Base-by-base conservation (phyloP, 371 early-diverging fungal species). In the Funneliformis caledonium region DNA sequence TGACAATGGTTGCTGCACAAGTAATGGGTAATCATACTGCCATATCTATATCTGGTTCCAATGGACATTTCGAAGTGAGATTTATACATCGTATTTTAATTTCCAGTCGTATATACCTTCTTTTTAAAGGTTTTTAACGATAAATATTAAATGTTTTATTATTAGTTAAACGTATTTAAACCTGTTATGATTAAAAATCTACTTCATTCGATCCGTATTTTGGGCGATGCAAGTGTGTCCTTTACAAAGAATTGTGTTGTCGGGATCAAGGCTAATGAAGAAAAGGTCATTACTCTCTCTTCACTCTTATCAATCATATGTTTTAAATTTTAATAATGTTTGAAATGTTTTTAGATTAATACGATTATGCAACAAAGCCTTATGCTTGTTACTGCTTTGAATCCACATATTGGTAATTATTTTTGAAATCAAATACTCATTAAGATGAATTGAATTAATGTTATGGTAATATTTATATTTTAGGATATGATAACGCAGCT, bases 1-100 rank as follows among this genome's bases (percentile, higher is more conserved):
- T 98, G 92, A 98, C 98, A 43, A 98, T 98, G 98, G 96, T 97
- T 42, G 97, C 97, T 86, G 93, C 97, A 61, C 98, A 98, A 85
- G 96, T 97, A 65, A 95, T 98, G 90, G 98, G 98, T 70, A 98
- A 98, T 92, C 90, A 97, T 86, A 93, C 94, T 12, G 91, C 98
- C 48, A 91, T 97, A 75, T 87, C 96, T 19, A 82, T 98, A 72
- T 95, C 95, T 73, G 98, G 98, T 6, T 90, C 94, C 68, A 94
- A 97, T 83, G 98, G 98, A 47, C 98, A 98, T 87, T 97, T 98
- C 89, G 98, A 98, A 87, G 89, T 87, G 84, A 74, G 70, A 43
- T 19, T 56, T 78, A 26, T 7, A 56, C 37, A 19, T 19, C 12
- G 31, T 65, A 31, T 31, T 61, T 5, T 43, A 45, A 2, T 33